phyloP scores from a whole-genome alignment of 768 basidiomycete species.

The Auricularia sp. region DNA sequence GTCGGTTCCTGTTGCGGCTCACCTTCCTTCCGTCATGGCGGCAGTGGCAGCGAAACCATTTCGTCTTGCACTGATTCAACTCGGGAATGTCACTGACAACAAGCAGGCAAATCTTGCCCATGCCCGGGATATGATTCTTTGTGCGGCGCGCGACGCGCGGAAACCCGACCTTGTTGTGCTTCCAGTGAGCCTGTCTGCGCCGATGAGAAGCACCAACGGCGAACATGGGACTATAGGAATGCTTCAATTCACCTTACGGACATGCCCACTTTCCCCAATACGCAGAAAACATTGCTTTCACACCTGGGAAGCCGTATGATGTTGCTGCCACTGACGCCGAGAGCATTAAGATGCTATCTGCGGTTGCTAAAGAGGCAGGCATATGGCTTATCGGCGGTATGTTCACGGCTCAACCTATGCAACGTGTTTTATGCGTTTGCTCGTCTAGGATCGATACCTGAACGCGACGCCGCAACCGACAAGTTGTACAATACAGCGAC shows the following conservation, averaged over 20 bases:
- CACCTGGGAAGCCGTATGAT: constrained; percentile 49
- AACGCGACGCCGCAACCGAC: constrained; percentile 43
- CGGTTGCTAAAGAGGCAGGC: constrained; percentile 63
- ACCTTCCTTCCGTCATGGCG: constrained; percentile 5
- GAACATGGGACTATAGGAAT: constrained; percentile 45
- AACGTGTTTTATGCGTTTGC: not conserved
- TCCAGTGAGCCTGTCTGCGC: constrained; percentile 42
- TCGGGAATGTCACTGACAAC: constrained; percentile 60
- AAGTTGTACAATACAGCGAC: constrained; percentile 90
- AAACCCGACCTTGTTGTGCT: constrained; percentile 79
- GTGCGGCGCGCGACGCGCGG: constrained; percentile 43
- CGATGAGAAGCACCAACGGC: not conserved
- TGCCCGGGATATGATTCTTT: constrained; percentile 71
- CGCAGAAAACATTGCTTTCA: constrained; percentile 68
- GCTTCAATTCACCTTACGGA: constrained; percentile 82
- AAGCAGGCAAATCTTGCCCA: constrained; percentile 73
- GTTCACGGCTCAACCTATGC: not conserved
- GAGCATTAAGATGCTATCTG: constrained; percentile 73
- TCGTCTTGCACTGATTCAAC: constrained; percentile 80
- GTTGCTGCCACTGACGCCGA: constrained; percentile 49
- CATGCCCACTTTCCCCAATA: constrained; percentile 71
- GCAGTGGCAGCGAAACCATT: constrained; percentile 54
- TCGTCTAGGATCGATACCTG: constrained; percentile 79
- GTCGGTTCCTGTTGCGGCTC: not conserved
- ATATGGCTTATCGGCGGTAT: constrained; percentile 92